Conservation (phyloP, 371 early-diverging fungal species). For the Lichtheimia corymbifera region DNA sequence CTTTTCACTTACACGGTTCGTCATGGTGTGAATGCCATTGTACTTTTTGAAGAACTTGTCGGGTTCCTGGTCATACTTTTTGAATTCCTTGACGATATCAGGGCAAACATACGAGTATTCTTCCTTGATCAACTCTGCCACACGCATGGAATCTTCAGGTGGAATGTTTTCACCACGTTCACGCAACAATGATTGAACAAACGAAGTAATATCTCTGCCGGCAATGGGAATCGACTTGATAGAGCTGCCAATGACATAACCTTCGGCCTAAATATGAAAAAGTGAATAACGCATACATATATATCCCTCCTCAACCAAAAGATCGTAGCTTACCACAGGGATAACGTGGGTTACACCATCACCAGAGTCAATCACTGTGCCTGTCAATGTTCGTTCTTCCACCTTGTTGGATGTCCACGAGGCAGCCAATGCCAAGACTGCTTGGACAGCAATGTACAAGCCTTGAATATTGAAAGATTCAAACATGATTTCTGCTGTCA, state of each 20-base stretch:
- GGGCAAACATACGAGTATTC: conserved; percentile 95
- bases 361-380: conserved; percentile 92
- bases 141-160: conserved; percentile 93
- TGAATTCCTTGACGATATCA: conserved; percentile 96
- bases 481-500: conserved; percentile 93
- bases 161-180: conserved; percentile 95
- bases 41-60: conserved; percentile 85
- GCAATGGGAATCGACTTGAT: conserved; percentile 98
- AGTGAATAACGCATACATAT: neutral
- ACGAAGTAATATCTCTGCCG: conserved; percentile 94
- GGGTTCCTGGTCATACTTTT: conserved; percentile 89
- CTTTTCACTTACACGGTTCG: conserved; percentile 67
- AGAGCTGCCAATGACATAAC: conserved; percentile 95
- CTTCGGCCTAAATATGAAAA: conserved; percentile 89
- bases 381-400: conserved; percentile 85
- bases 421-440: conserved; percentile 89
- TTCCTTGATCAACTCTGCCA: conserved; percentile 95
- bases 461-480: conserved; percentile 90
- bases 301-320: neutral
- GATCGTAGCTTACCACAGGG: conserved; percentile 75
- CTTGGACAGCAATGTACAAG: conserved; percentile 92
- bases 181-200: conserved; percentile 94
- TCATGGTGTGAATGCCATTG: conserved; percentile 82
- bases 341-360: conserved; percentile 96
- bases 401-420: conserved; percentile 85